phyloP scores from a whole-genome alignment of 129 eudicot genomes.

The Artemisia annua region DNA sequence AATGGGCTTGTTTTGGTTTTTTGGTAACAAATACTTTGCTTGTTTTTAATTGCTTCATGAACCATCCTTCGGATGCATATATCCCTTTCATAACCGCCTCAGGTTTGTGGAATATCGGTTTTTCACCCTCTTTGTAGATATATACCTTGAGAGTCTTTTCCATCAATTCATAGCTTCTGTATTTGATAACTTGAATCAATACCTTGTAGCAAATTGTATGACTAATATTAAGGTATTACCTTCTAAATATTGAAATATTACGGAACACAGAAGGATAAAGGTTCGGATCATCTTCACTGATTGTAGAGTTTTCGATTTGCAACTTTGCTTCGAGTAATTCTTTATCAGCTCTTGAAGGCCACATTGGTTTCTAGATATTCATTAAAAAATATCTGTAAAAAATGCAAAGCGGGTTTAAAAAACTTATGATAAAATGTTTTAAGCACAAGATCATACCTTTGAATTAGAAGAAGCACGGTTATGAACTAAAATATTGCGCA shows the following conservation, averaged over 20 bases:
- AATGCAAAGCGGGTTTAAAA: not conserved
- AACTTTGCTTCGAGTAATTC: slow-evolving; percentile 40
- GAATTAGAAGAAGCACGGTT: slow-evolving; percentile 36
- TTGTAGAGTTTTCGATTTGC: slow-evolving; percentile 38
- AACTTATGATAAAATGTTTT: not conserved
- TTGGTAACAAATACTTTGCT: slow-evolving; percentile 53
- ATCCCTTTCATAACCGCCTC: slow-evolving; percentile 13
- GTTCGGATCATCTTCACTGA: slow-evolving; percentile 26
- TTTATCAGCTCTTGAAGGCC: slow-evolving; percentile 42
- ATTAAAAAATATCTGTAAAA: not conserved
- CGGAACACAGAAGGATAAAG: slow-evolving; percentile 50
- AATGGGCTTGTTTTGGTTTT: slow-evolving; percentile 54
- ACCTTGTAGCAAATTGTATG: not conserved
- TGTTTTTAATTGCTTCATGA: slow-evolving; percentile 68
- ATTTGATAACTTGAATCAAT: not conserved
- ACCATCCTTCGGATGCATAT: slow-evolving; percentile 72
- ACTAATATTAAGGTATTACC: slow-evolving; percentile 34
- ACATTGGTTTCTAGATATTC: slow-evolving; percentile 36
- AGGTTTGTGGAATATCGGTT: slow-evolving; percentile 20
- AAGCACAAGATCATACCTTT: slow-evolving; percentile 26
- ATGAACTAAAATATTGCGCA: slow-evolving; percentile 41
- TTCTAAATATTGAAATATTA: slow-evolving; percentile 45
- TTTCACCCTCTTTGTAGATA: slow-evolving; percentile 11
- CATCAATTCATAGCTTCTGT: slow-evolving; percentile 21
- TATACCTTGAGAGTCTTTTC: slow-evolving; percentile 26